Evolutionary conservation across 495 filamentous ascomycete genomes (phyloP).

Genomic region (Amphirosellinia nigrospora): DNA sequence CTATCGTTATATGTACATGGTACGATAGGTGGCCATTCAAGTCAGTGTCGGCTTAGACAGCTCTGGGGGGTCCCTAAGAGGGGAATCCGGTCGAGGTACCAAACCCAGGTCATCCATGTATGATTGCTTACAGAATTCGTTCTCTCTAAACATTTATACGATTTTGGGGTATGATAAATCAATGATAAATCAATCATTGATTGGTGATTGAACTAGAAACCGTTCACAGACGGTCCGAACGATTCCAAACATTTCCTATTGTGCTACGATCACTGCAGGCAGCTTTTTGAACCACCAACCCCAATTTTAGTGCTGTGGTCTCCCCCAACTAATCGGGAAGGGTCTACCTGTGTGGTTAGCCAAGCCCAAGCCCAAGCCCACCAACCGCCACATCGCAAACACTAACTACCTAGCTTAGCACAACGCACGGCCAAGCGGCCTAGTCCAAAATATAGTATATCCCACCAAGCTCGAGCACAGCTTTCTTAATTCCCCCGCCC

Average conservation of each 20-base stretch:
- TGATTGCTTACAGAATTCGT: too few species aligned
- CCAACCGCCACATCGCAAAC: slow-evolving; percentile 22
- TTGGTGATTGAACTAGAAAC: not conserved
- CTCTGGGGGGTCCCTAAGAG: too few species aligned
- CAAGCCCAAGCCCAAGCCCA: slow-evolving; percentile 25
- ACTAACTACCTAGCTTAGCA: too few species aligned
- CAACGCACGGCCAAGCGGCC: slow-evolving; percentile 27
- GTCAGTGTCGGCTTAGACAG: too few species aligned
- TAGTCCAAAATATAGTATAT: slow-evolving; percentile 20
- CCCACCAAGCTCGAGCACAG: slow-evolving; percentile 5
- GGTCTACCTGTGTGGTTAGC: slow-evolving; percentile 1
- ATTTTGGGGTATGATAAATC: not conserved
- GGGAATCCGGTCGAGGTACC: too few species aligned
- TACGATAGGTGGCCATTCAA: too few species aligned
- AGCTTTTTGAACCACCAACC: not conserved
- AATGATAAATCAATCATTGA: too few species aligned
- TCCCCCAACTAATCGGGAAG: not conserved
- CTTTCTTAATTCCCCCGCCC: slow-evolving; percentile 3
- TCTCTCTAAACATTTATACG: too few species aligned
- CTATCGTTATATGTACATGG: too few species aligned
- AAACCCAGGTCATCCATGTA: too few species aligned
- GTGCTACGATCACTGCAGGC: not conserved
- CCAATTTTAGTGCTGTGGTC: not conserved
- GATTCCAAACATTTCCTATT: not conserved
- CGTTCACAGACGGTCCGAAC: not conserved